phyloP scores from a whole-genome alignment of 1,284 basidiomycete species.

The Cutaneotrichosporon cavernicola region DNA sequence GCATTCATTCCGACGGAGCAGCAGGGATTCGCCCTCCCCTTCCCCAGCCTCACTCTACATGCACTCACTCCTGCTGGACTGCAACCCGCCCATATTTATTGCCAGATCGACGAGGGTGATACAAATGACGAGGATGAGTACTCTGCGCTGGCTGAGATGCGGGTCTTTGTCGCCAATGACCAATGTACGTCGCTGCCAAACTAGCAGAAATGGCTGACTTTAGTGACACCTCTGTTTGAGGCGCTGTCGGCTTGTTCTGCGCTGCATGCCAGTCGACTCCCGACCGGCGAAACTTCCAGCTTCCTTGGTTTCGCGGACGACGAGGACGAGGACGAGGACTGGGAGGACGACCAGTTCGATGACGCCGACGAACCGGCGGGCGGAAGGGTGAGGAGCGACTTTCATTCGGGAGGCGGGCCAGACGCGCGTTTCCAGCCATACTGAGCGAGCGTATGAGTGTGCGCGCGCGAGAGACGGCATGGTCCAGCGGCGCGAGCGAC shows the following conservation, averaged over 20 bases:
- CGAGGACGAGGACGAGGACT: slow-evolving; percentile 24
- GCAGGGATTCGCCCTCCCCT: slow-evolving; percentile 73
- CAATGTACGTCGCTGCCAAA: slow-evolving; percentile 59
- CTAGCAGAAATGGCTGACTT: slow-evolving; percentile 15
- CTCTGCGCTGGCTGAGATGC: slow-evolving; percentile 69
- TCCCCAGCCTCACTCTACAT: slow-evolving; percentile 81
- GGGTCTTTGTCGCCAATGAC: slow-evolving; percentile 64
- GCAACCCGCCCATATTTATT: slow-evolving; percentile 71
- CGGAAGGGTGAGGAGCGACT: slow-evolving; percentile 92
- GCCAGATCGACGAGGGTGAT: slow-evolving; percentile 71
- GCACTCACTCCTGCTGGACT: slow-evolving; percentile 68
- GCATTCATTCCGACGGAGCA: slow-evolving; percentile 65
- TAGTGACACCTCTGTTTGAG: slow-evolving; percentile 85
- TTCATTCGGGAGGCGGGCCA: slow-evolving; percentile 60
- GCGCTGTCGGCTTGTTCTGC: slow-evolving; percentile 84
- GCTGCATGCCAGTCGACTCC: slow-evolving; percentile 68
- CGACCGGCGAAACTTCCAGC: slow-evolving; percentile 57
- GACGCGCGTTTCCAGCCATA: slow-evolving; percentile 79
- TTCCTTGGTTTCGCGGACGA: slow-evolving; percentile 42
- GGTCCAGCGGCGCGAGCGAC: neutral
- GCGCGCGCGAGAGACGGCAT: slow-evolving; percentile 23
- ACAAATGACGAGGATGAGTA: slow-evolving; percentile 57
- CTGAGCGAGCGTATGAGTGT: slow-evolving; percentile 55
- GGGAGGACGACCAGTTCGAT: slow-evolving; percentile 52
- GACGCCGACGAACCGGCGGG: slow-evolving; percentile 57